Evolutionary conservation across 2,329 filamentous ascomycete species (phyloP).

Genomic region (Aspergillus unguis): DNA sequence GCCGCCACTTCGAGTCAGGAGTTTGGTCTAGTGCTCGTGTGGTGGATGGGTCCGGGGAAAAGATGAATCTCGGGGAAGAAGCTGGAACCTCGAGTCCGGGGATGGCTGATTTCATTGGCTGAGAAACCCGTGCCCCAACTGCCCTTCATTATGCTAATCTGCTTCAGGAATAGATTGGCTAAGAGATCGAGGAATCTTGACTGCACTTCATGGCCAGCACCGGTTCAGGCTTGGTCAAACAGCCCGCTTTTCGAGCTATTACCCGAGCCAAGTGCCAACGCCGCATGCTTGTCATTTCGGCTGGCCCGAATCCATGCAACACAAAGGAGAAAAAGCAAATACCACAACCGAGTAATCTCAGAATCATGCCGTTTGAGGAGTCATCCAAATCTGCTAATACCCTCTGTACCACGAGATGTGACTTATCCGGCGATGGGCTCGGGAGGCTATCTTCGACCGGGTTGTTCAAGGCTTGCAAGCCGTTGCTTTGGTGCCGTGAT

Average conservation of each 20-base stretch:
- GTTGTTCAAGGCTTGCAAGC: background rate
- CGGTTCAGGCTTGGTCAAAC: background rate
- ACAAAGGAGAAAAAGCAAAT: too few relatives aligned
- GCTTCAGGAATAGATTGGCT: background rate
- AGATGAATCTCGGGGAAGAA: background rate
- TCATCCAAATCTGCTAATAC: too few relatives aligned
- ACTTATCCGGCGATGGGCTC: background rate
- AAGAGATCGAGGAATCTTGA: conserved; percentile 11
- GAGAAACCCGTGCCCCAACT: background rate
- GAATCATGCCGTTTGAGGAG: too few relatives aligned
- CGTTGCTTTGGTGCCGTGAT: background rate
- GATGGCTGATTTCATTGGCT: background rate
- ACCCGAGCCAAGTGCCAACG: background rate
- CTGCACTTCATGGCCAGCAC: conserved; percentile 5
- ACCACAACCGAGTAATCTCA: too few relatives aligned
- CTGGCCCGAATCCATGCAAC: too few relatives aligned
- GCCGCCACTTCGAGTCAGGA: background rate
- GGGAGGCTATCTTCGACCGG: background rate
- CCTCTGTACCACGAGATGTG: background rate
- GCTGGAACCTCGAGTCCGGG: background rate
- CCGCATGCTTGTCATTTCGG: too few relatives aligned
- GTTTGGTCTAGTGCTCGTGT: background rate
- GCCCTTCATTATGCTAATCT: background rate
- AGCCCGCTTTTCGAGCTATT: background rate
- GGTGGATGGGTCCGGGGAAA: background rate